Evolutionary conservation across 768 basidiomycete genomes (phyloP).

Genomic region (Lepiota venenata): DNA sequence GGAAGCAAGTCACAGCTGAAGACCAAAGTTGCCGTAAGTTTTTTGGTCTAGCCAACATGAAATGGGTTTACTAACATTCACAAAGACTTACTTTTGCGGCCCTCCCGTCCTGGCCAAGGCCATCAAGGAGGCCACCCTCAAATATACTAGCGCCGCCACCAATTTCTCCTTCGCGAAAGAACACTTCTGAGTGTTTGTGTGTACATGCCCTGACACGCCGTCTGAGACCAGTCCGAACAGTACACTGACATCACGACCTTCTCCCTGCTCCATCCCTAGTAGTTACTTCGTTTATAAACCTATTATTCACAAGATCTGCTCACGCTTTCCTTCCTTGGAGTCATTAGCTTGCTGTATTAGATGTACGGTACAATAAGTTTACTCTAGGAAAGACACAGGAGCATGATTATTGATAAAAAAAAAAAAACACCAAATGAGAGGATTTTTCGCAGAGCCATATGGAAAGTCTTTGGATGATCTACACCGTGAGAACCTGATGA

Average conservation of each 20-base stretch:
- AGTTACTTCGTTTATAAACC: too few species aligned
- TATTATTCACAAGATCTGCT: constrained; percentile 51
- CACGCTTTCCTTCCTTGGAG: not conserved
- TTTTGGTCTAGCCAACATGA: not conserved
- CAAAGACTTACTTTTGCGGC: constrained; percentile 91
- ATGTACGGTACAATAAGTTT: constrained; percentile 7
- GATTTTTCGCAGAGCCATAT: too few species aligned
- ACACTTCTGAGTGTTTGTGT: constrained; percentile 8
- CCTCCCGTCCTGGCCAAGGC: constrained; percentile 71
- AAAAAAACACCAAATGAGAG: too few species aligned
- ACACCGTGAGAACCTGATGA: too few species aligned
- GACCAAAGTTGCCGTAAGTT: constrained; percentile 78
- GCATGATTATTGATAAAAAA: too few species aligned
- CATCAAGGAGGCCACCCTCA: constrained; percentile 68
- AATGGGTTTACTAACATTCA: constrained; percentile 12
- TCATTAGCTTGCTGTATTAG: not conserved
- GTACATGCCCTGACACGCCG: not conserved
- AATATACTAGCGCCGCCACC: constrained; percentile 51
- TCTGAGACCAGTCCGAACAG: not conserved
- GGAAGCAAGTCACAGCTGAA: constrained; percentile 76
- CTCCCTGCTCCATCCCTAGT: too few species aligned
- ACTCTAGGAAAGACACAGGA: not conserved
- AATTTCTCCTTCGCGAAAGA: constrained; percentile 84
- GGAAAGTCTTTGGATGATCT: too few species aligned
- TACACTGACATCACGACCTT: not conserved